Evolutionary conservation across 2,329 filamentous ascomycete species (phyloP).

Genomic region (Pseudogymnoascus sp.): DNA sequence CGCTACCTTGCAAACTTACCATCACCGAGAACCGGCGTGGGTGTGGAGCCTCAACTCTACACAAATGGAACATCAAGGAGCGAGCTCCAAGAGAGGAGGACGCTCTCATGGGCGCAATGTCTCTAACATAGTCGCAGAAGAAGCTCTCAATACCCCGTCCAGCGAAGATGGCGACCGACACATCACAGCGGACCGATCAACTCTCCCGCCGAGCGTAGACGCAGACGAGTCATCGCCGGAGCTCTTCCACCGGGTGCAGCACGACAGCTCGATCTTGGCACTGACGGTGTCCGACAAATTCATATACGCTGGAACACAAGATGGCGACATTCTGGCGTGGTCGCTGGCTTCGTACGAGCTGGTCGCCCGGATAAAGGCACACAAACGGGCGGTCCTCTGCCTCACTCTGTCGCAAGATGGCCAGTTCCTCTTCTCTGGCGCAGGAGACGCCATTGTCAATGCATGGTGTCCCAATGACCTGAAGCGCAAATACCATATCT

Average conservation of each 20-base stretch:
- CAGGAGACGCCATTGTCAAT: constrained; percentile 88
- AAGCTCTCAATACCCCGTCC: background rate
- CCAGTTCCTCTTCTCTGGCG: constrained; percentile 76
- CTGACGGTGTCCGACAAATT: constrained; percentile 72
- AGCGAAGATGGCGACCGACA: constrained; percentile 1
- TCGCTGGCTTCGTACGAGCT: constrained; percentile 81
- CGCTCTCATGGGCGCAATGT: background rate
- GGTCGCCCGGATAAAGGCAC: constrained; percentile 71
- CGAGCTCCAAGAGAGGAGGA: background rate
- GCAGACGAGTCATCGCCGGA: constrained; percentile 41
- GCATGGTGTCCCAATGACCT: constrained; percentile 80
- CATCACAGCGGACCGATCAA: background rate
- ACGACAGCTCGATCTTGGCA: constrained; percentile 73
- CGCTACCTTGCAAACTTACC: constrained; percentile 1
- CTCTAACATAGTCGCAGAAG: background rate
- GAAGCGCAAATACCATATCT: constrained; percentile 76
- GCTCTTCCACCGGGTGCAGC: constrained; percentile 66
- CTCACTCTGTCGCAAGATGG: constrained; percentile 72
- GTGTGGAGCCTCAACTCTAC: background rate
- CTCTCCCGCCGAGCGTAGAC: background rate
- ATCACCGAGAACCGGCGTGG: background rate
- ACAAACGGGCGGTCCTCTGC: constrained; percentile 84
- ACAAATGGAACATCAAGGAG: constrained; percentile 5
- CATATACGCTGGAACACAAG: constrained; percentile 88
- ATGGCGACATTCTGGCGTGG: constrained; percentile 89